phyloP scores from a whole-genome alignment of 2,329 filamentous ascomycete genomes.

The Polychaeton citri region DNA sequence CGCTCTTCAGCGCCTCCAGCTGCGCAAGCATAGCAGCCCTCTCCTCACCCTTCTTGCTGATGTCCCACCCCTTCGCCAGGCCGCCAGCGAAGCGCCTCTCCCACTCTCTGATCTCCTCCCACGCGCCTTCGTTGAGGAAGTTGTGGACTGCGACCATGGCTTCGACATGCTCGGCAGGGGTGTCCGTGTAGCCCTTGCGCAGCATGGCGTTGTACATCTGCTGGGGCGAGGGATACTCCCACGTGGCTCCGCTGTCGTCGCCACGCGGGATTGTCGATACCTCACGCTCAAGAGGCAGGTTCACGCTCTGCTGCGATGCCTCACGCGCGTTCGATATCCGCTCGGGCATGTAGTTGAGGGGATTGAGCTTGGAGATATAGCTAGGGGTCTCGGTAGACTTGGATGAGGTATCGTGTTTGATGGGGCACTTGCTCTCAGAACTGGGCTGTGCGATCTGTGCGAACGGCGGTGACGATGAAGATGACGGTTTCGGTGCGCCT shows the following conservation, averaged over 20 bases:
- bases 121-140: conserved; percentile 94
- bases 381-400: conserved; percentile 26
- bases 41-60: conserved; percentile 20
- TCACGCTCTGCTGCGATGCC: conserved; percentile 56
- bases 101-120: conserved; percentile 90
- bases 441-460: conserved; percentile 14
- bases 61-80: conserved; percentile 36
- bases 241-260: conserved; percentile 57
- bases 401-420: conserved; percentile 26
- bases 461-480: conserved; percentile 15
- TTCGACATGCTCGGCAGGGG: conserved; percentile 83
- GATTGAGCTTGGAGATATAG: conserved; percentile 54
- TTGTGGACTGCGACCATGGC: conserved; percentile 98
- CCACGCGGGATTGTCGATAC: conserved; percentile 83
- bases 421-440: conserved; percentile 34
- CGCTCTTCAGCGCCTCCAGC: conserved; percentile 10
- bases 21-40: conserved; percentile 12
- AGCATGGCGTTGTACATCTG: conserved; percentile 99
- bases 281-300: conserved; percentile 69
- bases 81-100: conserved; percentile 74
- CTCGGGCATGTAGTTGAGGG: conserved; percentile 91
- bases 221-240: conserved; percentile 97
- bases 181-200: conserved; percentile 90
- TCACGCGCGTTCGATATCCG: conserved; percentile 64
- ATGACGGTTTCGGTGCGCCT: conserved; percentile 18